Evolutionary conservation across 495 filamentous ascomycete genomes (phyloP).

Genomic region (Daldinia concentrica): DNA sequence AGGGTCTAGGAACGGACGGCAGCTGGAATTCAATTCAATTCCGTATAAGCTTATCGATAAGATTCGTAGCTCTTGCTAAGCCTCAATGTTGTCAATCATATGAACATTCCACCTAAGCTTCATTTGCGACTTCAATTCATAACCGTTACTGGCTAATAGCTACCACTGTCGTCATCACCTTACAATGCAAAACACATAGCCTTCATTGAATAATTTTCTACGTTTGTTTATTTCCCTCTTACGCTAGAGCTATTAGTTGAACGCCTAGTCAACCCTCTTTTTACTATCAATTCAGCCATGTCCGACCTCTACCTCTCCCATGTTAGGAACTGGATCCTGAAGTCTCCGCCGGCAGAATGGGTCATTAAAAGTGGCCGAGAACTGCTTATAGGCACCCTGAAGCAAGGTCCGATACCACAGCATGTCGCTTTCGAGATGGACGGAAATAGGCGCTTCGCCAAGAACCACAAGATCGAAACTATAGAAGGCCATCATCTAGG

Average conservation of each 20-base stretch:
- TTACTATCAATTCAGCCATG: constrained; percentile 53
- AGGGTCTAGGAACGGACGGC: neutral
- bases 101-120: neutral
- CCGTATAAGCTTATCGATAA: constrained; percentile 33
- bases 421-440: constrained; percentile 99
- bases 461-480: constrained; percentile 90
- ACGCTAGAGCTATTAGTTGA: constrained; percentile 69
- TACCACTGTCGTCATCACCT: constrained; percentile 26
- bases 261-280: constrained; percentile 73
- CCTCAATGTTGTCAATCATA: constrained; percentile 3
- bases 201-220: constrained; percentile 12
- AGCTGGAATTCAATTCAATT: constrained; percentile 15
- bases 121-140: constrained; percentile 28
- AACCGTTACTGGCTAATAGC: constrained; percentile 20
- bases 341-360: constrained; percentile 90
- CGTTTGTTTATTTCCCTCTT: constrained; percentile 52
- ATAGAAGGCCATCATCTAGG: constrained; percentile 97
- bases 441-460: constrained; percentile 91
- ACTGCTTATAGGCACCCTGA: constrained; percentile 84
- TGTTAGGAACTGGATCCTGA: constrained; percentile 85
- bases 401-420: constrained; percentile 88
- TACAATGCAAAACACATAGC: constrained; percentile 26
- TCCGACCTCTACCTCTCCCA: constrained; percentile 71
- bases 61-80: constrained; percentile 11
- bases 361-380: constrained; percentile 74